A percentile compares a stretch with the other conserved stretches of the same genome.
Evolutionary conservation across 148 eudicot species (phyloP).

Genomic region (Arbutus unedo): DNA sequence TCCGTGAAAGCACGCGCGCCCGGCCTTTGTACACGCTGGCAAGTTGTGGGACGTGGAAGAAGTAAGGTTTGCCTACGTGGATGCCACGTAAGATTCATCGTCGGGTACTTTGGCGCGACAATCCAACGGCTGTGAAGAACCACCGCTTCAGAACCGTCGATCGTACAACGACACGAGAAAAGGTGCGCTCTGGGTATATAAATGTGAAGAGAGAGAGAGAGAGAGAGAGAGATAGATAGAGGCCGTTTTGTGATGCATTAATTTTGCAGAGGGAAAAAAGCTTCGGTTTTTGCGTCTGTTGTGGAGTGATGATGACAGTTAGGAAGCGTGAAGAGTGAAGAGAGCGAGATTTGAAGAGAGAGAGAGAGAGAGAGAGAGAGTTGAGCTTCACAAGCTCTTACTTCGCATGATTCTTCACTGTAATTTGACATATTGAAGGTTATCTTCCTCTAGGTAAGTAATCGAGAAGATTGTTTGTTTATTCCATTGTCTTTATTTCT

Average conservation of each 20-base stretch:
- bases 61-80: not conserved
- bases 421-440: not conserved
- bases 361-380: not conserved
- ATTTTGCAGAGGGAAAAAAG: constrained; percentile 13
- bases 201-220: not conserved
- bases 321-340: not conserved
- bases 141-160: not conserved
- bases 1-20: no score
- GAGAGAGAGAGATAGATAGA: constrained; percentile 9
- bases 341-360: no score
- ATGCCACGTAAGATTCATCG: not conserved
- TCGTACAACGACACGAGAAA: not conserved
- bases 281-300: constrained; percentile 15
- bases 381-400: not conserved
- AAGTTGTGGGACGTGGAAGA: not conserved
- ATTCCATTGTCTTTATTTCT: not conserved
- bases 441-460: not conserved
- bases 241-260: constrained; percentile 14
- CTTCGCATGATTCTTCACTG: not conserved
- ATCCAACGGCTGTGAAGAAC: constrained; percentile 9
- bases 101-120: not conserved
- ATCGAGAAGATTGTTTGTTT: not conserved
- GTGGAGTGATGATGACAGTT: constrained; percentile 14
- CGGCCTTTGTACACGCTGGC: constrained; percentile 6
- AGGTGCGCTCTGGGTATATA: not conserved